Evolutionary conservation across 208 protist genomes (phyloP).

Genomic region (Leishmania lainsoni): DNA sequence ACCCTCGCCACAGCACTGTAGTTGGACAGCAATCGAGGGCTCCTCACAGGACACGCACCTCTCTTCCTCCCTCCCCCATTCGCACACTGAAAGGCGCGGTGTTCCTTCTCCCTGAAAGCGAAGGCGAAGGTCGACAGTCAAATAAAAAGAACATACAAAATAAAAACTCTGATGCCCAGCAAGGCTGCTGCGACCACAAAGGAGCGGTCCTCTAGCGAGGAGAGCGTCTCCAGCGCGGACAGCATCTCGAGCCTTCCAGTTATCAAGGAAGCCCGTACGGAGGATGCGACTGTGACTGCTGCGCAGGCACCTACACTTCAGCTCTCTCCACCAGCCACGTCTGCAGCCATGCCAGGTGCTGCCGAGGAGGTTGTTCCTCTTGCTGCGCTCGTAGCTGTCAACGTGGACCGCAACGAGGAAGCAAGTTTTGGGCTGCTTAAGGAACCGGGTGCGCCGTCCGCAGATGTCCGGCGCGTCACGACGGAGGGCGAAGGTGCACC

Average conservation of each 20-base stretch:
- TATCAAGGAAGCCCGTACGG: conserved; percentile 16
- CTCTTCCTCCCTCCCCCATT: not conserved
- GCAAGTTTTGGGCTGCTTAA: conserved; percentile 71
- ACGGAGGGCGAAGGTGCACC: conserved; percentile 66
- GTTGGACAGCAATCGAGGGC: not conserved
- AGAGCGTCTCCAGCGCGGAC: conserved; percentile 25
- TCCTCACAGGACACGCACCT: no score
- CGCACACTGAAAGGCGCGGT: not conserved
- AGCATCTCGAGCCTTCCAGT: conserved; percentile 21
- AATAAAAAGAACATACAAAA: no score
- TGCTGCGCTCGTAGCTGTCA: conserved; percentile 52
- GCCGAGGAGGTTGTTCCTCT: conserved; percentile 69
- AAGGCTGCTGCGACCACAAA: not conserved
- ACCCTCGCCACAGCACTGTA: not conserved
- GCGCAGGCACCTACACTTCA: conserved; percentile 1
- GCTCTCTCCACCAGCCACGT: not conserved
- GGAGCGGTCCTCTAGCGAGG: conserved; percentile 17
- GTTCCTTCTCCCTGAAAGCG: not conserved
- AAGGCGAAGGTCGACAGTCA: not conserved
- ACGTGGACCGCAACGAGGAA: conserved; percentile 65
- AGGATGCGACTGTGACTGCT: conserved; percentile 8
- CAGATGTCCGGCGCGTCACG: conserved; percentile 61
- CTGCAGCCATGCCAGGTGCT: conserved; percentile 12
- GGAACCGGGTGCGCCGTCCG: conserved; percentile 69
- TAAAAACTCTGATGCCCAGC: not conserved